A percentile compares a stretch with the other conserved stretches of the same genome.
phyloP scores from a whole-genome alignment of 2,329 filamentous ascomycete genomes.

The Fusarium gaditjirri region DNA sequence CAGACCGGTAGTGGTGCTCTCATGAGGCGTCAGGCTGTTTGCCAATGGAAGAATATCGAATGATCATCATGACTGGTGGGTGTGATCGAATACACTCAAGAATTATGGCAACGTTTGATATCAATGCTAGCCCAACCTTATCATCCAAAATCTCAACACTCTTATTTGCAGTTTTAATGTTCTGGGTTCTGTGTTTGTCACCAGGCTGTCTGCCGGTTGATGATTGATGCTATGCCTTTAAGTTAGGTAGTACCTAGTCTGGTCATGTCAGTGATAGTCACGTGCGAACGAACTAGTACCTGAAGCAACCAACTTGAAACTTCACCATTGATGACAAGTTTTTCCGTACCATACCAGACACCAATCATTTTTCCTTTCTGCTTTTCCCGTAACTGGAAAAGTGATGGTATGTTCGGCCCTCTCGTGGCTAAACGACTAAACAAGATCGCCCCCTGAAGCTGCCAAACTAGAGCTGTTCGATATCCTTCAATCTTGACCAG shows the following conservation, averaged over 20 bases:
- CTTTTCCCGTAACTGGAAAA: constrained; percentile 1
- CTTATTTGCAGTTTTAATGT: background rate
- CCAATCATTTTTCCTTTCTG: background rate
- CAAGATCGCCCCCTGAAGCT: constrained; percentile 1
- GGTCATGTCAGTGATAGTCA: background rate
- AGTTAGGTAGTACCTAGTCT: background rate
- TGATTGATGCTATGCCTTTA: background rate
- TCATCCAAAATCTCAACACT: background rate
- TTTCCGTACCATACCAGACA: background rate
- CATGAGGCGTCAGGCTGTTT: background rate
- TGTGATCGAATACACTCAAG: background rate
- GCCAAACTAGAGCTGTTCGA: constrained; percentile 1
- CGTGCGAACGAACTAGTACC: constrained; percentile 1
- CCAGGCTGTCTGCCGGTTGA: background rate
- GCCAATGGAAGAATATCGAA: background rate
- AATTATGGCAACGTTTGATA: background rate
- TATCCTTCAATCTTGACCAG: constrained; percentile 25
- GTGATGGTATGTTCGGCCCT: background rate
- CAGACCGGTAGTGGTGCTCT: background rate
- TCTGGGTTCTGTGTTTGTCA: background rate
- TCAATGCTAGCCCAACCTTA: background rate
- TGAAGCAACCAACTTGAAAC: constrained; percentile 2
- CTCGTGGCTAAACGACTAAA: constrained; percentile 11
- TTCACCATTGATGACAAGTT: background rate
- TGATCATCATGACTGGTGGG: background rate